Conservation (phyloP, 352 stramenopile species). For the Salisapilia sapeloensis region DNA sequence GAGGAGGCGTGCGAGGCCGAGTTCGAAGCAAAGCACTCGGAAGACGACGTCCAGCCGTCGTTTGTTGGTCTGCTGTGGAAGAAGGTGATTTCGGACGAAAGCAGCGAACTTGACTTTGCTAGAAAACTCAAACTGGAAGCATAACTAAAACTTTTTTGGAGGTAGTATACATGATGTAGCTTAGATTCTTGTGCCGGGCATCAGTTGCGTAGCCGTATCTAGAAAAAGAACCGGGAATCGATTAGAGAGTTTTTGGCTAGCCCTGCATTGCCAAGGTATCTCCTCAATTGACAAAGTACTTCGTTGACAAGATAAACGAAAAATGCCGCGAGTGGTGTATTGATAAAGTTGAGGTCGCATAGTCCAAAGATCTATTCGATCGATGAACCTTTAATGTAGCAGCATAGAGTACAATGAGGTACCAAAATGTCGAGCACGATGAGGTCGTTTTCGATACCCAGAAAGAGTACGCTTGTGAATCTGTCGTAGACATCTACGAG, state of each 20-base stretch:
- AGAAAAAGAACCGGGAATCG: constrained; percentile 54
- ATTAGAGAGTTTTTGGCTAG: constrained; percentile 6
- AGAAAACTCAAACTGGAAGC: constrained; percentile 44
- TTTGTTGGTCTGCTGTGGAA: constrained; percentile 66
- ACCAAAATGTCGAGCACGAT: constrained; percentile 81
- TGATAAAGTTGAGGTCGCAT: too few species aligned
- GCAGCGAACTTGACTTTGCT: constrained; percentile 70
- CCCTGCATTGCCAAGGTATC: not conserved
- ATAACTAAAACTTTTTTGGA: constrained; percentile 3
- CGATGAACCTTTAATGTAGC: not conserved
- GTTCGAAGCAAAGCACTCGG: constrained; percentile 16
- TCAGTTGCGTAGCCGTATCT: constrained; percentile 5
- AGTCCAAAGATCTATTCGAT: not conserved
- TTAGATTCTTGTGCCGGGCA: constrained; percentile 2
- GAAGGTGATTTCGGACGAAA: constrained; percentile 68
- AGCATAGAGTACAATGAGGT: constrained; percentile 13
- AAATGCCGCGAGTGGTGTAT: too few species aligned
- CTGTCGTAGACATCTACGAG: constrained; percentile 4
- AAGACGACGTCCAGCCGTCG: constrained; percentile 11
- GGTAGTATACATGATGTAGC: not conserved
- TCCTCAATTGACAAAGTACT: constrained; percentile 4
- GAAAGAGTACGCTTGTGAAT: constrained; percentile 42
- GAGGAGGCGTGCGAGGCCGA: constrained; percentile 27
- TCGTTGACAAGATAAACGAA: not conserved
- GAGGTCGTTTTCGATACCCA: constrained; percentile 76